Evolutionary conservation across 2,329 filamentous ascomycete genomes (phyloP).

Genomic region (Aspergillus calidoustus): DNA sequence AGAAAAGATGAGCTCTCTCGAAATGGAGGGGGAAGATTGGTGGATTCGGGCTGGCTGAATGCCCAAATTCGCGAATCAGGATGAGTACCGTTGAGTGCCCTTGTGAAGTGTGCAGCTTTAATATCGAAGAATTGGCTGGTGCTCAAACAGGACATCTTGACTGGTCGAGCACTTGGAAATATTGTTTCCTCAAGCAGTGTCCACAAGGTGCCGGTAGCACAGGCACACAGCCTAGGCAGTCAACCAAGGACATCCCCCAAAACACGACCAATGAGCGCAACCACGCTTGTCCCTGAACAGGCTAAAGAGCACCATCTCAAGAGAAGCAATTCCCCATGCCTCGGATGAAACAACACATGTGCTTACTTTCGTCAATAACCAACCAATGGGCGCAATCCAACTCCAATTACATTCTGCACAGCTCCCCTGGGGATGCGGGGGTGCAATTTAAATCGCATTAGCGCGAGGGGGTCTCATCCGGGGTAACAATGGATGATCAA

Average conservation of each 20-base stretch:
- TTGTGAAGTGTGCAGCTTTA: neutral
- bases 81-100: neutral
- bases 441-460: constrained; percentile 2
- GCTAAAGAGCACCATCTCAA: neutral
- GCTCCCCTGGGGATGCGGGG: constrained; percentile 1
- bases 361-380: neutral
- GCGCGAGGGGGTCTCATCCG: neutral
- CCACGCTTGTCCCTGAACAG: too few species aligned
- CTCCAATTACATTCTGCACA: neutral
- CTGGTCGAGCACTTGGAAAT: neutral
- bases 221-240: constrained; percentile 1
- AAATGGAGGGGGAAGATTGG: neutral
- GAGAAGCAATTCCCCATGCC: constrained; percentile 5
- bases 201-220: neutral
- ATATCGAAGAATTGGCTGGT: neutral
- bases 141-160: neutral
- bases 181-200: too few species aligned
- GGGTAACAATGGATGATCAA: neutral
- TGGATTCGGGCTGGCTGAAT: neutral
- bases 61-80: neutral
- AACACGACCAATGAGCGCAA: neutral
- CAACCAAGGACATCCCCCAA: neutral
- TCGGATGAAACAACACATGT: constrained; percentile 5
- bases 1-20: neutral
- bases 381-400: neutral